Evolutionary conservation across 2,329 filamentous ascomycete genomes (phyloP), one percentile per base, ranked within the genome.

Genomic region (Talaromyces sp.): DNA sequence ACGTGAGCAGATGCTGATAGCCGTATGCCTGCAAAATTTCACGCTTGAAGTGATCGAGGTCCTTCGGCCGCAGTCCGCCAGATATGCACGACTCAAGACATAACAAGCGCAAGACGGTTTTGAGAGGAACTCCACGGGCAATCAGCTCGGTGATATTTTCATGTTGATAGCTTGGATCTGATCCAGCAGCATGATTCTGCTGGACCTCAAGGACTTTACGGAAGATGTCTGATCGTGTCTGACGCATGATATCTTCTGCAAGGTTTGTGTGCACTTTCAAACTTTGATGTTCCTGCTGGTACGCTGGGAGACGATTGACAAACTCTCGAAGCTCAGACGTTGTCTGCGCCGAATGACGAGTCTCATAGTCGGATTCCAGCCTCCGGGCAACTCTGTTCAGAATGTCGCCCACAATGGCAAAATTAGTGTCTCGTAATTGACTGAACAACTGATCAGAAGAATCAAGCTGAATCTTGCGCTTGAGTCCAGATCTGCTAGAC

Each of bases 81-180:
- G 89, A 88, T 65, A 97, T 88, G 71, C 89, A 93, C 10, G 92
- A 96, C 75, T 97, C 94, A 41, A 97, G 85, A 72, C 92, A 97
- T 5, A 97, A 80, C 1, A 97, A 80, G 21, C 94, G 86, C 12
- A 99, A 81, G 6, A 97, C 86, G 54, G 90, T 88, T n/a, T 86
- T 80, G 3, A 99, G 76, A 0, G 93, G 89, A 0, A 90, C 86
- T 67, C 92, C 89, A 62, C 92, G 88, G 12, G 92, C 88, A 66
- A 99, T 95, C n/a, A 99, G 82, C 73, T 99, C 94, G 73, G 95
- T 92, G 56, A 99, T 92, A 3, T 86, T 86, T 56, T 96, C 91
- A 68, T 96, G 91, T 70, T 97, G 92, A 26, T 89, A 90, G 12
- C 87, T 90, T 7, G 93, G 90, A 72, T 97, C 94, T 10, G 90